These are phyloP conservation scores for Starmera dryadoides DNA, from an alignment of 805 yeast species.

Conservation along the genomic window DNA sequence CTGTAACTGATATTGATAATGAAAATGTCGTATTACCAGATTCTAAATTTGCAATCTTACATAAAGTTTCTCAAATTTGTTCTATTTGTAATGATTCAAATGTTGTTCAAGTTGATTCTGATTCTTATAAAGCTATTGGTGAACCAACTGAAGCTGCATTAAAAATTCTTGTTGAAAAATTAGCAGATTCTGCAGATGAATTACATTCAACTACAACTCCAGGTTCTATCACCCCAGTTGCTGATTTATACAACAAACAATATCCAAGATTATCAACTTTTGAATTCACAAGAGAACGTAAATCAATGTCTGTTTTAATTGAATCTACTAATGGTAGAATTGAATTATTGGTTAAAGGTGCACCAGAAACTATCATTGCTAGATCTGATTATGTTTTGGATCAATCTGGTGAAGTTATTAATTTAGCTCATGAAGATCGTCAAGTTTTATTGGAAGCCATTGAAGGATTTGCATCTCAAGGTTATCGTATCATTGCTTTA, in stretches of 20 bases:
- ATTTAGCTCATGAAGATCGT: constrained; percentile 44
- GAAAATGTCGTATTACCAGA: constrained; percentile 35
- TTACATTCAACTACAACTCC: no score
- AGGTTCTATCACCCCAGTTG: constrained; percentile 21
- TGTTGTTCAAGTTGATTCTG: constrained; percentile 61
- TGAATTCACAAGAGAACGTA: constrained; percentile 42
- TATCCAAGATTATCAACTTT: constrained; percentile 28
- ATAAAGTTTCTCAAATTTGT: constrained; percentile 22
- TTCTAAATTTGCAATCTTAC: constrained; percentile 52
- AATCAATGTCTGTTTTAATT: constrained; percentile 46
- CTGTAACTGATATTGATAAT: constrained; percentile 16
- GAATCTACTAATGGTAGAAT: constrained; percentile 14
- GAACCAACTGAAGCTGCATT: constrained; percentile 93
- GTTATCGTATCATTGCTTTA: constrained; percentile 79
- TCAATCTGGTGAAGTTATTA: constrained; percentile 50
- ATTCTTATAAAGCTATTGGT: constrained; percentile 66
- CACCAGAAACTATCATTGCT: constrained; percentile 65
- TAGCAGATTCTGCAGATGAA: constrained; percentile 13
- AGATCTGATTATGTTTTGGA: constrained; percentile 52
- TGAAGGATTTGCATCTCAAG: constrained; percentile 64
- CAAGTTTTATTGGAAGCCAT: constrained; percentile 48
- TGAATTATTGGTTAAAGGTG: constrained; percentile 73
- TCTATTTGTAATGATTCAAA: constrained; percentile 62
- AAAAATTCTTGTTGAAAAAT: constrained; percentile 30
- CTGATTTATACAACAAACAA: constrained; percentile 42